phyloP scores from a whole-genome alignment of 306 rosid species.

The Castanea crenata region DNA sequence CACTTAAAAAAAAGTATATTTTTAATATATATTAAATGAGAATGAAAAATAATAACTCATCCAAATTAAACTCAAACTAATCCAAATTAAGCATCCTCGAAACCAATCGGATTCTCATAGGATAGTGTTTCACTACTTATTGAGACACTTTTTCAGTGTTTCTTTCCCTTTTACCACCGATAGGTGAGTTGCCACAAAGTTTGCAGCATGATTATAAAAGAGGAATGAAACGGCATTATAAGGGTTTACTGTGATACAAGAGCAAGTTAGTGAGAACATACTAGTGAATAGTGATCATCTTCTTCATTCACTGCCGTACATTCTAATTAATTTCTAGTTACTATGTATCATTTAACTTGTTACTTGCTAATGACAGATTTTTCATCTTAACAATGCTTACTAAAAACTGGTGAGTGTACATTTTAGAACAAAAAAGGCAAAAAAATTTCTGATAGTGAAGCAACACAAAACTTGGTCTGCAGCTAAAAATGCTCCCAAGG shows the following conservation, averaged over 20 bases:
- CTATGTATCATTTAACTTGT: too few relatives aligned
- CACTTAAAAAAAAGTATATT: too few relatives aligned
- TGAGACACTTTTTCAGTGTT: neutral
- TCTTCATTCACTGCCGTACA: conserved; percentile 13
- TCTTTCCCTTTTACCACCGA: conserved; percentile 17
- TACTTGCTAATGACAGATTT: neutral
- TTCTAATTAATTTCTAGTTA: conserved; percentile 9
- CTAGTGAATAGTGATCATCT: neutral
- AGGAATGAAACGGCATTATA: conserved; percentile 2
- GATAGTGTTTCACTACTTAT: too few relatives aligned
- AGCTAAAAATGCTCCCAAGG: conserved; percentile 45
- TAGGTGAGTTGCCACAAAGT: conserved; percentile 6
- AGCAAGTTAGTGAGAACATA: conserved; percentile 15
- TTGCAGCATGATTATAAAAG: conserved; percentile 34
- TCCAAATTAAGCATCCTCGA: conserved; percentile 36
- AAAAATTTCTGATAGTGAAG: conserved; percentile 7
- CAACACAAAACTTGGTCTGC: conserved; percentile 11
- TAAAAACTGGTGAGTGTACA: neutral
- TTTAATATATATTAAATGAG: too few relatives aligned
- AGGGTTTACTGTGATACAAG: conserved; percentile 22
- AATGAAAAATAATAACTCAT: too few relatives aligned
- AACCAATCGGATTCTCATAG: conserved; percentile 44
- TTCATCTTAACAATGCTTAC: conserved; percentile 26
- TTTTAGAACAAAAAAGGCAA: conserved; percentile 24
- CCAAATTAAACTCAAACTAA: too few relatives aligned